A percentile compares a stretch with the other conserved stretches of the same genome.
These are phyloP conservation scores for Roridomyces roridus DNA, from an alignment of 768 basidiomycete species.

Conservation along the genomic window DNA sequence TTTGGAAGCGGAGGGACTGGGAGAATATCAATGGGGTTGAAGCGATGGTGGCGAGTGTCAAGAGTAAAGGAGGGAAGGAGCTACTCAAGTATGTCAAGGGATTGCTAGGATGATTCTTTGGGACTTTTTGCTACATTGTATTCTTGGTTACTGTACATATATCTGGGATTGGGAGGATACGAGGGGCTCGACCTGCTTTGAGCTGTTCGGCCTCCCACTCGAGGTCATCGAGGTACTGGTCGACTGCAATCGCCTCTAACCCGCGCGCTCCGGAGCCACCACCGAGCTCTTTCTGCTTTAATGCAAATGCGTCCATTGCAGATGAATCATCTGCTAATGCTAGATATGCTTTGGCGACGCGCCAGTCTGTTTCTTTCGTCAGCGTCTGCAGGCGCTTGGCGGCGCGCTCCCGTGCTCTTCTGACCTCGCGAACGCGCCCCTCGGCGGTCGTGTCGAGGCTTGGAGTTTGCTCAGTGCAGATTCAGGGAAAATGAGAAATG, in stretches of 20 bases:
- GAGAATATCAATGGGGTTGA: slow-evolving; percentile 53
- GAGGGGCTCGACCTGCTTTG: no score
- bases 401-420: slow-evolving; percentile 58
- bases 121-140: slow-evolving; percentile 4
- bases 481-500: slow-evolving; percentile 59
- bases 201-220: slow-evolving; percentile 62
- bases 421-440: slow-evolving; percentile 45
- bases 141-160: neutral
- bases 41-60: slow-evolving; percentile 81
- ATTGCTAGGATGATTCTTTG: slow-evolving; percentile 60
- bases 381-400: slow-evolving; percentile 65
- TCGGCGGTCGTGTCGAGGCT: slow-evolving; percentile 30
- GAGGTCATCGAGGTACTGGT: slow-evolving; percentile 67
- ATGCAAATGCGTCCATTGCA: slow-evolving; percentile 29
- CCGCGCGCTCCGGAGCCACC: slow-evolving; percentile 15
- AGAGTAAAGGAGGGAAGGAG: slow-evolving; percentile 73
- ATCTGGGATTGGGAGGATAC: no score
- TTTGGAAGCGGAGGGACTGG: slow-evolving; percentile 17
- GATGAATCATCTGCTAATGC: slow-evolving; percentile 60
- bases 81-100: slow-evolving; percentile 75
- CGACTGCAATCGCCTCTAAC: slow-evolving; percentile 59
- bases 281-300: slow-evolving; percentile 40
- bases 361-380: slow-evolving; percentile 74
- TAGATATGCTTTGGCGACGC: slow-evolving; percentile 72
- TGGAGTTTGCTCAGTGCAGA: slow-evolving; percentile 36